Evolutionary conservation across 2,329 filamentous ascomycete genomes (phyloP), one percentile per base, ranked within the genome.

Genomic region (Beauveria pseudobassiana): DNA sequence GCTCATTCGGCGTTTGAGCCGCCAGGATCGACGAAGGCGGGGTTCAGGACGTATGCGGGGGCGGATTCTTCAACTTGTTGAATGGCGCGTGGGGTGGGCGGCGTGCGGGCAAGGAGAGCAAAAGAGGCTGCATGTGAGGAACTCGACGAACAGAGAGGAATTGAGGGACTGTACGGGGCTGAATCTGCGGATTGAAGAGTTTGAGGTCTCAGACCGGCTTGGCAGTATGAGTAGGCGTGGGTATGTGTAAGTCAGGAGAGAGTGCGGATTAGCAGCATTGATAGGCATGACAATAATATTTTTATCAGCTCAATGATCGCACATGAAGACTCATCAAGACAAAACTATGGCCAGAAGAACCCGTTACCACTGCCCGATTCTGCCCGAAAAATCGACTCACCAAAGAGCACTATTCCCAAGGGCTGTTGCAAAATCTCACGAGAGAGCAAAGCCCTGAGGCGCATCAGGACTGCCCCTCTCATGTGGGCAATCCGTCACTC

Each of bases 1-100:
- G 72, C 73, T 1, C 73, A 75, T 61, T 73, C 71, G 62, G 71
- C 69, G 2, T 57, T 63, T 53, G 66, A 72, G 24, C 72, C 72
- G 0, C 14, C 62, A 2, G 71, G 71, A 2, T 68, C 70, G 51
- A 63, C 62, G 20, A 45, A 50, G 22, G 67, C 64, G 12, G 70
- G 71, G 5, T 69, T 74, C 24, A 68, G 62, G 1, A 70, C 71
- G 16, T 73, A 71, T 61, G 22, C 63, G 46, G 68, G 67, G 73
- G 73, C 34, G 73, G 72, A 1, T 69, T 73, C 24, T 65, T 74
- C 28, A 73, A 74, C n/a, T 2, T 56, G 30, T 30, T 61, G 20
- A 51, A 61, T 14, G 59, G 59, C 14, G 59, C 51, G 30, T 55
- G 59, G 59, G 59, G 22, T 61, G 59, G 59, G 59, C 51, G 28